Evolutionary conservation across 2,329 filamentous ascomycete genomes (phyloP), one percentile per base, ranked within the genome.

Genomic region (Aspergillus unguis): DNA sequence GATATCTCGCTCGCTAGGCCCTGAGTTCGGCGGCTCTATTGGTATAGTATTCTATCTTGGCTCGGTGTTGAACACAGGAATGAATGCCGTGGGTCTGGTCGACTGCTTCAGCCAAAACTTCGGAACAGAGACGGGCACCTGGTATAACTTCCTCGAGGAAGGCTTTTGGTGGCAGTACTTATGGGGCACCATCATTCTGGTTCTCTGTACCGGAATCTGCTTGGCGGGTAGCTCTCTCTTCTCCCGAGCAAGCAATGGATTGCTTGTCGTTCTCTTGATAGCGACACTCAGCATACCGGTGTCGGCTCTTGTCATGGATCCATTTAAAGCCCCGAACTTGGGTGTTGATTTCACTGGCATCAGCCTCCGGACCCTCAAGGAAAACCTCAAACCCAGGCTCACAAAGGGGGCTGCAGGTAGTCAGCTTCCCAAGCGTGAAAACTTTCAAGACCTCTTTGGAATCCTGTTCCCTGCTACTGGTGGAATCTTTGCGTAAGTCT

Each of bases 11-110:
- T 92, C 88, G 41, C 75, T 95, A 3, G 90, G 90, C 0, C 90
- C 90, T 5, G 90, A 95, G 64, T 95, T 95, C 66, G 90, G 90
- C 27, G 90, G 90, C 11, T 90, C 88, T 1, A 95, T 95, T 58
- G 90, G 90, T 2, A 80, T 95, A 26, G 83, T 95, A 9, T 95
- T 95, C 71, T 95, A 94, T 67, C 77, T 95, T n/a, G 89, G 90
- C n/a, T 88, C 90, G 58, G 86, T 88, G 2, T 83, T 95, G 65
- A 95, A 92, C 66, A 91, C 90, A 1, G 88, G 88, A 35, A 83
- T 95, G 79, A 95, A 95, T 65, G 83, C 92, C 26, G 89, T 95
- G 40, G 90, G 90, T 75, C 77, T 95, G 42, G 83, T 95, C 58
- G 88, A 94, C 71, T 95, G 89, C 63, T 79, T 95, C 52, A 84